Conservation (phyloP, 202 grass and related monocot genomes). For the Dendrocalamus latiflorus region DNA sequence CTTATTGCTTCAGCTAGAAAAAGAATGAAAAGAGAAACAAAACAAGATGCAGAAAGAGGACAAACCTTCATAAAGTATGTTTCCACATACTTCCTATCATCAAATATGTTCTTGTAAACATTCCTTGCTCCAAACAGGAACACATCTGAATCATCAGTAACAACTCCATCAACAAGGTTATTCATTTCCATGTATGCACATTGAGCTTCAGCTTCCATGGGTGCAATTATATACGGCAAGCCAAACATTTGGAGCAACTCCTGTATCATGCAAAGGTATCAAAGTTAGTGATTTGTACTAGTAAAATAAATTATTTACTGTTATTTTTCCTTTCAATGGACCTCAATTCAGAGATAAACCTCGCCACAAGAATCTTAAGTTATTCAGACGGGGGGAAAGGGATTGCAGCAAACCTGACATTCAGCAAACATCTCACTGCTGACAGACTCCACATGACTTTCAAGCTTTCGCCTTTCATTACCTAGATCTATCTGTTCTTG, state of each 20-base stretch:
- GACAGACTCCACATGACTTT: constrained; percentile 73
- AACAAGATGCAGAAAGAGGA: constrained; percentile 6
- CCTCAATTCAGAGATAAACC: constrained; percentile 5
- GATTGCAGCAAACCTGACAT: constrained; percentile 67
- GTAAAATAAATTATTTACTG: constrained; percentile 15
- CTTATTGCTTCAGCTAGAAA: neutral
- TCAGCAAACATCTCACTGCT: constrained; percentile 96
- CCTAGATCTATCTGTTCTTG: constrained; percentile 79
- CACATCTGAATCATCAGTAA: constrained; percentile 97
- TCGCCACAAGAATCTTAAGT: neutral
- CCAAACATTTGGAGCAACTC: constrained; percentile 99
- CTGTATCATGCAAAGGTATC: constrained; percentile 46
- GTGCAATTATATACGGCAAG: constrained; percentile 96
- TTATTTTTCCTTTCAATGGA: constrained; percentile 4
- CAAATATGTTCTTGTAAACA: constrained; percentile 99
- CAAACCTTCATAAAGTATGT: constrained; percentile 95
- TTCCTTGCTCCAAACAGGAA: constrained; percentile 87
- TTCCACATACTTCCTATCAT: constrained; percentile 97
- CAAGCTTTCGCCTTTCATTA: constrained; percentile 74
- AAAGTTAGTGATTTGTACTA: constrained; percentile 21
- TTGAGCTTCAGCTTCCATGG: constrained; percentile 95
- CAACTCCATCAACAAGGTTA: constrained; percentile 90
- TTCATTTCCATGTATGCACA: constrained; percentile 98
- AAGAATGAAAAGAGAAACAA: constrained; percentile 8
- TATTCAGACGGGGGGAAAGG: neutral